Percentiles rank a stretch among this genome's conserved stretches.
phyloP scores from a whole-genome alignment of 2,329 filamentous ascomycete genomes.

The Beauveria caledonica region DNA sequence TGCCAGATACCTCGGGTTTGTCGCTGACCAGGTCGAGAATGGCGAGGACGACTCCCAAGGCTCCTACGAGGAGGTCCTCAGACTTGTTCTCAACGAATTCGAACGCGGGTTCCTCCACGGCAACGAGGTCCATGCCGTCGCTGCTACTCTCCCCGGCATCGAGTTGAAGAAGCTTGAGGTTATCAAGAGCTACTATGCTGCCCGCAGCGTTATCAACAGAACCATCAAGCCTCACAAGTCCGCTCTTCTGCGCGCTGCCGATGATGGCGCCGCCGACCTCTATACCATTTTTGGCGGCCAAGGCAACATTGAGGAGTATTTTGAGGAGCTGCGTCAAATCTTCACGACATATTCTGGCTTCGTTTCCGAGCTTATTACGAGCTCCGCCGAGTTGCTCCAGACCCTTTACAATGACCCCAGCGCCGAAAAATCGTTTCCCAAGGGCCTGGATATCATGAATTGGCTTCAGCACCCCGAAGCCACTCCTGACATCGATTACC shows the following conservation, averaged over 20 bases:
- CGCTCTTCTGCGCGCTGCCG: slow-evolving; percentile 79
- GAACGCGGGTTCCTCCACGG: slow-evolving; percentile 90
- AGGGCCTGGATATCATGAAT: slow-evolving; percentile 89
- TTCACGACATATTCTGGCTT: slow-evolving; percentile 89
- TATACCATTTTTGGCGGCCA: slow-evolving; percentile 96
- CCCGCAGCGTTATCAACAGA: slow-evolving; percentile 73
- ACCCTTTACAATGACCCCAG: slow-evolving; percentile 72
- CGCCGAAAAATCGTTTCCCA: slow-evolving; percentile 91
- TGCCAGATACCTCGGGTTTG: slow-evolving; percentile 84
- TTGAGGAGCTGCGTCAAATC: slow-evolving; percentile 89
- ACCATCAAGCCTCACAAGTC: slow-evolving; percentile 90
- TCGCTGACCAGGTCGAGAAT: slow-evolving; percentile 82
- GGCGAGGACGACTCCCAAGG: slow-evolving; percentile 84
- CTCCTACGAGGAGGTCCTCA: slow-evolving; percentile 86
- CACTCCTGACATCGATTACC: slow-evolving; percentile 88
- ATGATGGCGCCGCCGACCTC: slow-evolving; percentile 73
- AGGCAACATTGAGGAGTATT: slow-evolving; percentile 99
- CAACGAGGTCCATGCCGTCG: slow-evolving; percentile 92
- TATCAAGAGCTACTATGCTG: slow-evolving; percentile 84
- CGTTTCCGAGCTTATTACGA: slow-evolving; percentile 73
- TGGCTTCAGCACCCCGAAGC: slow-evolving; percentile 87
- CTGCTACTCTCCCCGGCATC: slow-evolving; percentile 79
- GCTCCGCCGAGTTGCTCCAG: slow-evolving; percentile 81
- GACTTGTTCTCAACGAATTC: slow-evolving; percentile 89
- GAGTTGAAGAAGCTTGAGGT: slow-evolving; percentile 86